Base-by-base conservation (phyloP, 2,329 filamentous ascomycete species). In the Trichoderma citrinoviride region DNA sequence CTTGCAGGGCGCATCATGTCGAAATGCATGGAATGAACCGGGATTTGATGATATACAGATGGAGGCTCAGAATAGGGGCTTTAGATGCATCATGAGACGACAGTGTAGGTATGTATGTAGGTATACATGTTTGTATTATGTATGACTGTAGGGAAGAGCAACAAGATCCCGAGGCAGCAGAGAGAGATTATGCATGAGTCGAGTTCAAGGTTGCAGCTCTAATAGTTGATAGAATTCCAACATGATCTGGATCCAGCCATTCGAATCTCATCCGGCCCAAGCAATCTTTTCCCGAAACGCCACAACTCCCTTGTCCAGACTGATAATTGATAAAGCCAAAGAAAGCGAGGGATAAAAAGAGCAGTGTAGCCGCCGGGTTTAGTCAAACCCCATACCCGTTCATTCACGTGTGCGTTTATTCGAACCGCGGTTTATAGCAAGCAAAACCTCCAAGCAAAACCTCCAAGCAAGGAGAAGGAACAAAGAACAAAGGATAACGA, bases 261-360 rank as follows among this genome's bases (percentile, higher is more conserved):
- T 41, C 37, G 12, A 43, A 44, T n/a, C 27, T 5, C 56, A 66
- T 47, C 66, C 67, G 49, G 67, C 52, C 65, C 21, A 15, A 21
- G 21, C 17, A 37, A 43, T 40, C 57, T 17, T 43, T 43, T 25
- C 33, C 44, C 33, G n/a, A 53, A 61, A 61, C 57, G 57, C 57
- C 57, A 43, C n/a, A 23, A 25, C 14, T 19, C 29, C 23, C 33
- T 25, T 53, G 37, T 53, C 37, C 57, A 50, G 43, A 49, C 2
- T 37, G 33, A 37, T 37, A 3, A 37, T 1, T 2, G 14, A 14
- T 1, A 5, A 14, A 19, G 10, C 5, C 5, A 15, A 29, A 27
- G 1, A 27, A 19, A 27, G 19, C 27, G 25, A 29, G 8, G 29
- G n/a, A 15, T 14, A 7, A n/a, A 25, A 25, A 27, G n/a, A 14